A percentile compares a stretch with the other conserved stretches of the same genome.
These are phyloP conservation scores for Panaeolus papilionaceus DNA, from an alignment of 768 basidiomycete species.

Conservation along the genomic window DNA sequence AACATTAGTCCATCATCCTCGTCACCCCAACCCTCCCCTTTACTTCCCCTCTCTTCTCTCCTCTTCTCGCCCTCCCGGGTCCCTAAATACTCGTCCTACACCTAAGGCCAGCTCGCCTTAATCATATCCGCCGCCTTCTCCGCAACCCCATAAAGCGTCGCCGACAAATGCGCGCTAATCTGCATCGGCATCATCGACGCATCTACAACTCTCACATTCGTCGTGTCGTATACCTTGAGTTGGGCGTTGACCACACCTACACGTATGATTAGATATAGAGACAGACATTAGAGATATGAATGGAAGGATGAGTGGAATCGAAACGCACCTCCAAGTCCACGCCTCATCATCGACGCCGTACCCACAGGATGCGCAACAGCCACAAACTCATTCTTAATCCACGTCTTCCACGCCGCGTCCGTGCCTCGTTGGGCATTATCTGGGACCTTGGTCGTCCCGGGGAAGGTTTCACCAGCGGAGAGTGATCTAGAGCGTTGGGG, in stretches of 20 bases:
- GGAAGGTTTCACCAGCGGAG: slow-evolving; percentile 49
- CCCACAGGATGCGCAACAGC: slow-evolving; percentile 57
- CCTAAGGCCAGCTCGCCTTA: slow-evolving; percentile 37
- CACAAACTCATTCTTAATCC: slow-evolving; percentile 49
- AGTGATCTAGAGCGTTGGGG: slow-evolving; percentile 31
- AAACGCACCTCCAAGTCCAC: slow-evolving; percentile 39
- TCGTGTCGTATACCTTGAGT: slow-evolving; percentile 51
- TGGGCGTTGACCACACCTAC: slow-evolving; percentile 52
- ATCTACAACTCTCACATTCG: slow-evolving; percentile 59
- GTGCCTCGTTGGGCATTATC: slow-evolving; percentile 50
- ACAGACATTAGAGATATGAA: background rate
- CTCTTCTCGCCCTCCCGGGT: no score
- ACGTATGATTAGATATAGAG: slow-evolving; percentile 25
- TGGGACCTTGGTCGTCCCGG: slow-evolving; percentile 44
- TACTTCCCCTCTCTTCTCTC: no score
- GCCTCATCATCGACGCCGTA: slow-evolving; percentile 51
- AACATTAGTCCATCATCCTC: no score
- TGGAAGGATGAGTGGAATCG: slow-evolving; percentile 19
- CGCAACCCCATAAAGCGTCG: slow-evolving; percentile 59
- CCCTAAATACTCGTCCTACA: no score
- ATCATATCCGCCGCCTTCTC: slow-evolving; percentile 61
- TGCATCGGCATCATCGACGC: slow-evolving; percentile 55
- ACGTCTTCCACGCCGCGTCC: slow-evolving; percentile 50
- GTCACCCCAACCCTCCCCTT: no score
- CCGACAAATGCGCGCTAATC: slow-evolving; percentile 51